Percentiles rank a stretch among this genome's conserved stretches.
These are phyloP conservation scores for Trichoderma oligosporum DNA, from an alignment of 2,329 filamentous ascomycete genomes.

Conservation along the genomic window DNA sequence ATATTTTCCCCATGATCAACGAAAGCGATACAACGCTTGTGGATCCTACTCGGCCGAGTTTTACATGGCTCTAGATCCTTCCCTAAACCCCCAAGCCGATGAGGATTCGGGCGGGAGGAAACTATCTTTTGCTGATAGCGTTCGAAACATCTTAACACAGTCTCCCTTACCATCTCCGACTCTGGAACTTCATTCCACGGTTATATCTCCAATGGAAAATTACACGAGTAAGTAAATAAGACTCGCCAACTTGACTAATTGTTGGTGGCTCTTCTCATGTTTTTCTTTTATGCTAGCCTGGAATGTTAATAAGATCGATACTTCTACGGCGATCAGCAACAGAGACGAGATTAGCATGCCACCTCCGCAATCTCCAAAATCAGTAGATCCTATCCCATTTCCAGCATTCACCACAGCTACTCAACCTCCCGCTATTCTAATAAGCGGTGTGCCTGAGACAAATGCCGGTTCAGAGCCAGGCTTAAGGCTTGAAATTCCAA, in stretches of 20 bases:
- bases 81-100: not conserved
- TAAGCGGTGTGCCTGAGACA: not conserved
- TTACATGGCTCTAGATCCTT: conserved; percentile 3
- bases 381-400: not conserved
- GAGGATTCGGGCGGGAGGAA: not conserved
- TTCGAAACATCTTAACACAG: not conserved
- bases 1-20: not conserved
- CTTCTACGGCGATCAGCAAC: not conserved
- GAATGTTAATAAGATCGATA: not conserved
- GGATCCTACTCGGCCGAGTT: not conserved
- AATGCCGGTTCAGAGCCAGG: not conserved
- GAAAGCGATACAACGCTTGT: conserved; percentile 1
- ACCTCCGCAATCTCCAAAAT: not conserved
- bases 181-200: not conserved
- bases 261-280: not conserved
- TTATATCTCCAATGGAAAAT: not conserved
- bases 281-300: not conserved
- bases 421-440: not conserved
- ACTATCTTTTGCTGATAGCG: not conserved
- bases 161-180: not conserved
- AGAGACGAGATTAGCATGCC: not conserved
- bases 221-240: not conserved
- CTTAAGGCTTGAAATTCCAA: not conserved
- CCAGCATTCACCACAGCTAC: not conserved
- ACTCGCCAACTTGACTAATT: not conserved